Evolutionary conservation across 2,329 filamentous ascomycete genomes (phyloP), one percentile per base, ranked within the genome.

Genomic region (Cladosporium austrohemisphaericum): DNA sequence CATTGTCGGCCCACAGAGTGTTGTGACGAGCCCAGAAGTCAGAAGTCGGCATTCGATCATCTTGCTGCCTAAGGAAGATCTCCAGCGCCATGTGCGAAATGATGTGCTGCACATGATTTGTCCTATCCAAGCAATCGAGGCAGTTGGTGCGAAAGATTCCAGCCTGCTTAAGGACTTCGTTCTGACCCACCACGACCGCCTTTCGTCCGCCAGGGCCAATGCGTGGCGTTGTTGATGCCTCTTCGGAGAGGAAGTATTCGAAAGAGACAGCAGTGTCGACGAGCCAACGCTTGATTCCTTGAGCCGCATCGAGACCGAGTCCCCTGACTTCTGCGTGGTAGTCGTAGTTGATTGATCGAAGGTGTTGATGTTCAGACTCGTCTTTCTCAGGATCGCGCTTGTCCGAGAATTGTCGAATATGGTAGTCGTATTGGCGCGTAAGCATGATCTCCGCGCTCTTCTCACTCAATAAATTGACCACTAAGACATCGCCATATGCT

Each of bases 81-180:
- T 95, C 89, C 16, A 96, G 76, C 0, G 90, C 89, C 86, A 96
- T 91, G 61, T 90, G 86, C 51, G 91, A 96, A 60, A 98, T 87
- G 56, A 97, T 88, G 0, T 91, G 95, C 70, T 98, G 93, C 22
- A 98, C 89, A 22, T 97, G 75, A 64, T 98, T 98, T 6, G 93
- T 98, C 51, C 93, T 83, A 66, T 98, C 93, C 35, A 98, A 74
- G 65, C 93, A 98, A 67, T 98, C 93, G 20, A 98, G 76, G 65
- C 93, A 98, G 61, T 98, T 98, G 3, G 91, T 95, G 54, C 92
- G 80, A 67, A 97, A 97, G 5, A 95, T 81, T n/a, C 93, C 92
- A 65, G 95, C 88, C 68, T 98, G 93, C 64, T 95, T 89, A 43
- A 96, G 72, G 18, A 95, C 80, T 18, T 68, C 62, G 23, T 70